These are phyloP conservation scores for Debaryomyces udenii DNA, from an alignment of 1,139 yeast genomes.

Conservation along the genomic window DNA sequence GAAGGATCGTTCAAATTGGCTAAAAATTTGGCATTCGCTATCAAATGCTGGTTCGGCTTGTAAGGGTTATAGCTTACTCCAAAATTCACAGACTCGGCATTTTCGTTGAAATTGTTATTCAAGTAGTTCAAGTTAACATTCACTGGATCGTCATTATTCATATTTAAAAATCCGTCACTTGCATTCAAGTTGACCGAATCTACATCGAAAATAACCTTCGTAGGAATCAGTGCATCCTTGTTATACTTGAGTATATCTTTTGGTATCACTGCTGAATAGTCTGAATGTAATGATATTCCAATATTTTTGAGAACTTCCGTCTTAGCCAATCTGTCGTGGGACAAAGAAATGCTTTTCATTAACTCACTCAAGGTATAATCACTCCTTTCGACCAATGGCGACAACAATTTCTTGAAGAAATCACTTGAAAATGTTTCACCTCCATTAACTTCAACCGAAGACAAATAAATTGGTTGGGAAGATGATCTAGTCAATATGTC, in stretches of 20 bases:
- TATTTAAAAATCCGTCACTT: slow-evolving; percentile 39
- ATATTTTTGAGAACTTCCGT: slow-evolving; percentile 51
- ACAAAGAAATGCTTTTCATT: slow-evolving; percentile 27
- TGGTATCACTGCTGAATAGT: slow-evolving; percentile 34
- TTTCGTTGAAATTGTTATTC: slow-evolving; percentile 48
- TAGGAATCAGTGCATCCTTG: slow-evolving; percentile 39
- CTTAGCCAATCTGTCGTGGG: slow-evolving; percentile 34
- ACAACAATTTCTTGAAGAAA: slow-evolving; percentile 48
- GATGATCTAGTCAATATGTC: slow-evolving; percentile 36
- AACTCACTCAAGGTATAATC: slow-evolving; percentile 52
- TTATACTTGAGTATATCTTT: slow-evolving; percentile 29
- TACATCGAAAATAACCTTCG: slow-evolving; percentile 44
- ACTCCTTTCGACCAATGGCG: slow-evolving; percentile 45
- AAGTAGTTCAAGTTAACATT: slow-evolving; percentile 43
- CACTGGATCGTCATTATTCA: slow-evolving; percentile 44
- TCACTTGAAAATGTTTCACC: slow-evolving; percentile 51
- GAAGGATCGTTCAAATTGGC: slow-evolving; percentile 45
- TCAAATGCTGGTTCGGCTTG: slow-evolving; percentile 47
- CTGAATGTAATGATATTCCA: slow-evolving; percentile 36
- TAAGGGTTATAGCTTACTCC: slow-evolving; percentile 51
- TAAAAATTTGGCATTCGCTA: slow-evolving; percentile 36
- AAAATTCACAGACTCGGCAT: slow-evolving; percentile 45
- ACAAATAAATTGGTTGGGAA: slow-evolving; percentile 47
- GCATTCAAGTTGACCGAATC: slow-evolving; percentile 36
- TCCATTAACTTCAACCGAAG: slow-evolving; percentile 51